phyloP scores from a whole-genome alignment of 441 rosid genomes.

The Theobroma grandiflorum region DNA sequence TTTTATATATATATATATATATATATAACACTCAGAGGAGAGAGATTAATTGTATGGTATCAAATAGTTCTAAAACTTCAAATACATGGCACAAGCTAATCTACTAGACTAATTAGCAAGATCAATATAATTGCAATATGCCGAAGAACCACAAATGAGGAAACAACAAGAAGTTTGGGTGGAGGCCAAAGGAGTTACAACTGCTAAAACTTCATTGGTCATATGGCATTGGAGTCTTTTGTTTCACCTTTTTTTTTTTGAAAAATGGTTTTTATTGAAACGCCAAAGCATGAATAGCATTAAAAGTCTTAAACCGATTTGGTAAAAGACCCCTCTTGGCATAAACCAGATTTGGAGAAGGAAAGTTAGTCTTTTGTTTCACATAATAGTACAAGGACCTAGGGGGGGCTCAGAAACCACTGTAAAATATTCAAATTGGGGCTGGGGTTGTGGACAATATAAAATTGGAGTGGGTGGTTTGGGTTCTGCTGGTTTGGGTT shows the following conservation, averaged over 20 bases:
- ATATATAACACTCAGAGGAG: too few relatives aligned
- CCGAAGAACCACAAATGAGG: neutral
- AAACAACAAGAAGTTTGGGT: neutral
- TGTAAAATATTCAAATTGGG: neutral
- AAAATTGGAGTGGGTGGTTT: neutral
- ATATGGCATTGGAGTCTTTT: neutral
- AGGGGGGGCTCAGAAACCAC: conserved; percentile 20
- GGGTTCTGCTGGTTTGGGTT: neutral
- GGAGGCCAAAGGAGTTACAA: neutral
- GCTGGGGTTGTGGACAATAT: neutral
- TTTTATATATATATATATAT: too few relatives aligned
- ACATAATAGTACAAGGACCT: conserved; percentile 16
- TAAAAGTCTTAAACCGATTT: too few relatives aligned
- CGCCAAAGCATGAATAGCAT: too few relatives aligned
- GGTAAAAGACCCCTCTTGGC: too few relatives aligned
- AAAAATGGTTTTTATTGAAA: too few relatives aligned
- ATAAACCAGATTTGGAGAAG: too few relatives aligned
- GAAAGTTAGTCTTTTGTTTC: neutral
- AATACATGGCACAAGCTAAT: neutral
- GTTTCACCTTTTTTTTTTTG: too few relatives aligned
- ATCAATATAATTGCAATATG: neutral
- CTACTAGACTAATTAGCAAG: neutral
- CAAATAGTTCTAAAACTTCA: too few relatives aligned
- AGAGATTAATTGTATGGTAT: too few relatives aligned
- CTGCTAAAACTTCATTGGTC: neutral